These are phyloP conservation scores for Paecilomyces fulvus DNA, from an alignment of 2,329 filamentous ascomycete species.

Conservation along the genomic window DNA sequence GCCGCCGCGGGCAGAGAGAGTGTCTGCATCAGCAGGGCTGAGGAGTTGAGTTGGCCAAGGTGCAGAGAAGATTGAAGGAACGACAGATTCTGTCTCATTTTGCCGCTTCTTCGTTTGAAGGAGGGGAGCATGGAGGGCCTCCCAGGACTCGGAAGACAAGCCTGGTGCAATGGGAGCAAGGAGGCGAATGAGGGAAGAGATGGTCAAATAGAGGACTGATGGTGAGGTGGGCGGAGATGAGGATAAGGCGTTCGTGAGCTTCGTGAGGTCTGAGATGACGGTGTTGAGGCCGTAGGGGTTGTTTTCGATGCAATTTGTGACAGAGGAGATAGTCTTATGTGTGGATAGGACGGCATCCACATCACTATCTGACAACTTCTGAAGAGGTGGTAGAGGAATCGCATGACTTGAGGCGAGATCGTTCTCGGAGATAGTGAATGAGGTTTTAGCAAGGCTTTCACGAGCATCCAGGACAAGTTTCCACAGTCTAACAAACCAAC, in stretches of 20 bases:
- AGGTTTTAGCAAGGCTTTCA: constrained; percentile 14
- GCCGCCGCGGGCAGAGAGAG: constrained; percentile 42
- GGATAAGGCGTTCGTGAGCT: constrained; percentile 61
- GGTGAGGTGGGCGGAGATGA: constrained; percentile 37
- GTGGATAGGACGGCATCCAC: constrained; percentile 53
- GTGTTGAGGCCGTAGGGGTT: constrained; percentile 75
- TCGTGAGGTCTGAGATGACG: constrained; percentile 73
- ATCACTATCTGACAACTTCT: constrained; percentile 27
- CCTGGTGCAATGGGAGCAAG: constrained; percentile 73
- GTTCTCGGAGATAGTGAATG: constrained; percentile 14
- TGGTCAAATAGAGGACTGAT: constrained; percentile 35
- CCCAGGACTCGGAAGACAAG: constrained; percentile 75
- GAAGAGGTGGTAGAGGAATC: constrained; percentile 19
- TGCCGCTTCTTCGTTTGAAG: constrained; percentile 1
- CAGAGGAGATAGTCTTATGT: constrained; percentile 58
- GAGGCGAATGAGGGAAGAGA: constrained; percentile 56
- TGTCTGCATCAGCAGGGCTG: constrained; percentile 29
- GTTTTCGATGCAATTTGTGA: constrained; percentile 60
- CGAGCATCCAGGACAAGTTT: constrained; percentile 43
- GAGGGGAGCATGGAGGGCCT: constrained; percentile 40
- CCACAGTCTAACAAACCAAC: constrained; percentile 66
- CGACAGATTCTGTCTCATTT: constrained; percentile 3
- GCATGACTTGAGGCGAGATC: constrained; percentile 16
- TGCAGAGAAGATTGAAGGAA: constrained; percentile 35
- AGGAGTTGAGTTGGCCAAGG: constrained; percentile 51